Evolutionary conservation across 345 rosid species (phyloP).

Genomic region (Pistacia vera): DNA sequence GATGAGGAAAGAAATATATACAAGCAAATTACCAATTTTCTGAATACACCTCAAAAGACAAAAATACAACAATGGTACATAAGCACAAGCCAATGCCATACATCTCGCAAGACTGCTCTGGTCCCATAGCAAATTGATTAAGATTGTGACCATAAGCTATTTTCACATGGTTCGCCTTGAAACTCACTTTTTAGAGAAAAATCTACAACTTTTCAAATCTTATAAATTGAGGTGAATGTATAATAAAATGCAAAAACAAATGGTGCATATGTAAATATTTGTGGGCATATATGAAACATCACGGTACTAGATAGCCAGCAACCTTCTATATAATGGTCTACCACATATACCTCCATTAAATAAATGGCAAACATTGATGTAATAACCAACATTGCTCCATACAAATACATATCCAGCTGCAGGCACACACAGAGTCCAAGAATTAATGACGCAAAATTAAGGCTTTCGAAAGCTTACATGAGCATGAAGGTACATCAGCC

Average conservation of each 20-base stretch:
- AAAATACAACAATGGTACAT: background rate
- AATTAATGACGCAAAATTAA: background rate
- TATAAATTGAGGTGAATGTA: background rate
- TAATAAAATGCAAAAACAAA: background rate
- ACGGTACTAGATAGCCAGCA: background rate
- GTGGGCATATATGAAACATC: background rate
- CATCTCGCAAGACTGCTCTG: background rate
- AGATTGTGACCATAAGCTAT: background rate
- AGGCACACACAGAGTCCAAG: background rate
- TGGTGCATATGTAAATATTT: background rate
- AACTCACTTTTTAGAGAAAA: background rate
- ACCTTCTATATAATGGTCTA: background rate
- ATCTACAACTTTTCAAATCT: background rate
- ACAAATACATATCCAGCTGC: background rate
- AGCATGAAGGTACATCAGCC: slow-evolving; percentile 90
- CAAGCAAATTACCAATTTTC: background rate
- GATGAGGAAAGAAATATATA: background rate
- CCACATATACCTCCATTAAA: background rate
- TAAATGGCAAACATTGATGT: background rate
- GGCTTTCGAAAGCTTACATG: slow-evolving; percentile 60
- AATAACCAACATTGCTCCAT: background rate
- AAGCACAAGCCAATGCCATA: background rate
- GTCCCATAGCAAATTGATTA: background rate
- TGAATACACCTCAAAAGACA: background rate
- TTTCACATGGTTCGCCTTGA: background rate